A percentile compares a stretch with the other conserved stretches of the same genome.
Conservation (phyloP, 495 filamentous ascomycete species). For the Penicillium riverlandense region DNA sequence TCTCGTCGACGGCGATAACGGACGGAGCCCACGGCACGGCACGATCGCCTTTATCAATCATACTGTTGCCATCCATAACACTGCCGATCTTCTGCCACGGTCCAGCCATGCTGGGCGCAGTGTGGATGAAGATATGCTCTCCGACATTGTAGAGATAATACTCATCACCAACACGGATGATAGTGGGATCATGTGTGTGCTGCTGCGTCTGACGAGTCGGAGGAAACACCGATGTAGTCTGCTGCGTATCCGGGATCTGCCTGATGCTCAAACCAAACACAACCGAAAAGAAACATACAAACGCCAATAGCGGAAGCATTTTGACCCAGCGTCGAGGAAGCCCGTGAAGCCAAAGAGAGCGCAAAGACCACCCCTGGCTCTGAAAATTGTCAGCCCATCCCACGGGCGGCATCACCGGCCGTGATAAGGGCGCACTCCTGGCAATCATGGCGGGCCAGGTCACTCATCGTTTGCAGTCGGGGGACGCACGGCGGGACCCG, state of each 20-base stretch:
- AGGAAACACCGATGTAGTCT: constrained; percentile 11
- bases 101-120: constrained; percentile 28
- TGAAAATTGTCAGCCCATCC: constrained; percentile 9
- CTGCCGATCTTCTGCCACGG: constrained; percentile 33
- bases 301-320: constrained; percentile 16
- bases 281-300: constrained; percentile 15
- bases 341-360: constrained; percentile 10
- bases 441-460: constrained; percentile 16
- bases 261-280: constrained; percentile 8
- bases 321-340: constrained; percentile 20
- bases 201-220: constrained; percentile 26
- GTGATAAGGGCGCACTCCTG: constrained; percentile 20
- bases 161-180: constrained; percentile 21
- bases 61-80: constrained; percentile 27
- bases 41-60: constrained; percentile 36
- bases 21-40: constrained; percentile 53
- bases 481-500: constrained; percentile 14
- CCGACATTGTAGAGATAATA: constrained; percentile 35
- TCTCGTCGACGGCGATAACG: constrained; percentile 43
- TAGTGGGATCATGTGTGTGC: constrained; percentile 34
- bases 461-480: constrained; percentile 18
- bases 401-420: constrained; percentile 11
- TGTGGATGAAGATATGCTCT: constrained; percentile 25
- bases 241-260: constrained; percentile 1
- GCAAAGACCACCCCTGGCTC: constrained; percentile 11